Conservation (phyloP, 805 yeast genomes). For the Spathaspora hagerdaliae region DNA sequence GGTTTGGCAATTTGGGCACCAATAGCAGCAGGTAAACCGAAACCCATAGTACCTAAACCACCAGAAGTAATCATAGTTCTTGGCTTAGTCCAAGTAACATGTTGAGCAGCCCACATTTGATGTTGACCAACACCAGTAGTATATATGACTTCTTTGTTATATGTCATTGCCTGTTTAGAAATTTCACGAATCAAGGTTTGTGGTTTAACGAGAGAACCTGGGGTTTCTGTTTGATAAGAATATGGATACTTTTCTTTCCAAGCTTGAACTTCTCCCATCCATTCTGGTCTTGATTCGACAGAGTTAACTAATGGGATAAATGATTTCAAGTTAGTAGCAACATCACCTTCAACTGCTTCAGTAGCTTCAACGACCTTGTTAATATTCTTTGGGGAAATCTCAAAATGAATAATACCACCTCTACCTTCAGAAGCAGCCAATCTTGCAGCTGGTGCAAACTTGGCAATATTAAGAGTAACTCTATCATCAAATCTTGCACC, state of each 20-base stretch:
- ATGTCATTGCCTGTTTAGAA: conserved; percentile 61
- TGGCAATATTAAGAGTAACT: conserved; percentile 81
- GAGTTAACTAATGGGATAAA: conserved; percentile 68
- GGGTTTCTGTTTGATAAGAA: conserved; percentile 74
- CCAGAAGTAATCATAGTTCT: conserved; percentile 96
- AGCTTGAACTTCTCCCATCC: conserved; percentile 69
- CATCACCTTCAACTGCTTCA: conserved; percentile 96
- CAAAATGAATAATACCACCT: conserved; percentile 97
- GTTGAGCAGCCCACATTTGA: conserved; percentile 99
- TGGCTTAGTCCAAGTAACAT: conserved; percentile 90
- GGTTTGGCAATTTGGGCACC: conserved; percentile 98
- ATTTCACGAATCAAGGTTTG: conserved; percentile 85
- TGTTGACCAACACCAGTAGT: conserved; percentile 99
- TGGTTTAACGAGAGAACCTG: conserved; percentile 80
- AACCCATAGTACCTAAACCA: conserved; percentile 99
- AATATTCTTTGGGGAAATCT: conserved; percentile 93
- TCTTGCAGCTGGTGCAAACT: conserved; percentile 92
- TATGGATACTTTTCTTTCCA: conserved; percentile 92
- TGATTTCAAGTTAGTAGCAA: conserved; percentile 66
- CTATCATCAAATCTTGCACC: conserved; percentile 99
- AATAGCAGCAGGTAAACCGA: conserved; percentile 94
- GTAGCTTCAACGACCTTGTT: conserved; percentile 96
- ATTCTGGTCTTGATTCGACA: conserved; percentile 67
- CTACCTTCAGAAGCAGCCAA: conserved; percentile 81
- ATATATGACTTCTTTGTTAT: conserved; percentile 72